Percentiles rank a stretch among this genome's conserved stretches.
phyloP scores from a whole-genome alignment of 2,329 filamentous ascomycete genomes.

The Sporothrix pseudoabietina region DNA sequence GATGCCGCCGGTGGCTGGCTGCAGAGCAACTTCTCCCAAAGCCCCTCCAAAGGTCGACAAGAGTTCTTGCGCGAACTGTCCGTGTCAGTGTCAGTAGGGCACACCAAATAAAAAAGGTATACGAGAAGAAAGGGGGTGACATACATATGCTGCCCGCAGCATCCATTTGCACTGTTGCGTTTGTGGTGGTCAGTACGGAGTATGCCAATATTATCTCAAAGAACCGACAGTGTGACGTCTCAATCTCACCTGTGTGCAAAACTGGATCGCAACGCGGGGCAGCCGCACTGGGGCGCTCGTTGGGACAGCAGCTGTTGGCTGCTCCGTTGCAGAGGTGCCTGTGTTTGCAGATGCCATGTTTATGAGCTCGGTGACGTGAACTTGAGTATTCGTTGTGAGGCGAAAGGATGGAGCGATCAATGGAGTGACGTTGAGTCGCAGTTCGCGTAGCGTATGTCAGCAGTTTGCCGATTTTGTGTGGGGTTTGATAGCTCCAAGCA shows the following conservation, averaged over 20 bases:
- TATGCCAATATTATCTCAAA: background rate
- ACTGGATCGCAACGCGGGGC: slow-evolving; percentile 83
- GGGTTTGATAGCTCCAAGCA: background rate
- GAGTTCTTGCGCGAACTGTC: slow-evolving; percentile 90
- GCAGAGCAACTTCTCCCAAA: slow-evolving; percentile 83
- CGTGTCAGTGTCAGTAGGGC: background rate
- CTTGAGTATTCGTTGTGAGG: background rate
- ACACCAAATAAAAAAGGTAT: background rate
- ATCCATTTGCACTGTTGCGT: slow-evolving; percentile 78
- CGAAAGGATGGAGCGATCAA: background rate
- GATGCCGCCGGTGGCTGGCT: slow-evolving; percentile 80
- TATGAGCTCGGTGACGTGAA: background rate
- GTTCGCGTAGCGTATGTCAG: background rate
- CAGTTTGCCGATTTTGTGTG: background rate
- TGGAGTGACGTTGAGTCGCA: background rate
- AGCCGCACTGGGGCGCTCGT: slow-evolving; percentile 45
- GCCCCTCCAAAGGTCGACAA: slow-evolving; percentile 85
- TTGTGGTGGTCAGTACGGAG: background rate
- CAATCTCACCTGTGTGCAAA: slow-evolving; percentile 65
- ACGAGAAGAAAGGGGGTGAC: slow-evolving; percentile 29
- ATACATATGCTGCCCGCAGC: slow-evolving; percentile 80
- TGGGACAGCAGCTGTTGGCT: background rate
- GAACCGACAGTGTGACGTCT: background rate
- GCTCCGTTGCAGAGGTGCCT: background rate
- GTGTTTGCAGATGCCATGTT: background rate